Evolutionary conservation across 2,329 filamentous ascomycete species (phyloP).

Genomic region (Colletotrichum salicis): DNA sequence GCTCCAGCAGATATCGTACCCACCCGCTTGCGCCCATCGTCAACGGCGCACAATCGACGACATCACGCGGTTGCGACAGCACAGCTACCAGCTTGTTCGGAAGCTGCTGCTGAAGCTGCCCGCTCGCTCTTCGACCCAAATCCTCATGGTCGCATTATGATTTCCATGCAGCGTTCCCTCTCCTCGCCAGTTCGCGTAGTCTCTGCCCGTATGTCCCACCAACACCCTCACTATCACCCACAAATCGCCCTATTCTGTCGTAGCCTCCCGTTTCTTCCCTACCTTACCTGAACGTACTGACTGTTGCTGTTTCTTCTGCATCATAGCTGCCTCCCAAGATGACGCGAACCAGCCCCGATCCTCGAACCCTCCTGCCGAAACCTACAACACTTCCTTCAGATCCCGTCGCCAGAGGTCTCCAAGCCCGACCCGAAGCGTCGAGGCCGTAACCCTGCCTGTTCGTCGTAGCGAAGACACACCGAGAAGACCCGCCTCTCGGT

Average conservation of each 20-base stretch:
- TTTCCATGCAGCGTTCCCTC: conserved; percentile 70
- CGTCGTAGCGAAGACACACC: conserved; percentile 58
- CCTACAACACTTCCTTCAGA: conserved; percentile 66
- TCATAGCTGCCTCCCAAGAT: conserved; percentile 62
- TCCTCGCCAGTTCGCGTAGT: conserved; percentile 71
- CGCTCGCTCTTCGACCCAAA: conserved; percentile 42
- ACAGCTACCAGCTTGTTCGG: conserved; percentile 22
- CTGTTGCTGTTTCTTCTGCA: conserved; percentile 37
- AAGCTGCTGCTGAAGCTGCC: conserved; percentile 49
- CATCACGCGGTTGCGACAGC: conserved; percentile 20
- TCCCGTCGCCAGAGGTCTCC: conserved; percentile 63
- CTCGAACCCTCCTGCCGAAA: conserved; percentile 53
- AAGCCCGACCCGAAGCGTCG: conserved; percentile 63
- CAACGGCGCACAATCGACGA: conserved; percentile 1
- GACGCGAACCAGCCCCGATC: conserved; percentile 51
- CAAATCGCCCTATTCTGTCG: neutral
- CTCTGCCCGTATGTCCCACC: conserved; percentile 66
- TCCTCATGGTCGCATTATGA: conserved; percentile 62
- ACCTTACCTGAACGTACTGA: conserved; percentile 23
- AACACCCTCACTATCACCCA: conserved; percentile 18
- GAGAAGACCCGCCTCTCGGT: conserved; percentile 47
- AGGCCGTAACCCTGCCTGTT: conserved; percentile 53
- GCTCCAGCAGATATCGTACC: conserved; percentile 4
- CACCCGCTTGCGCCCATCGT: neutral
- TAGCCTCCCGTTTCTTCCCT: neutral